phyloP scores from a whole-genome alignment of 176 grass and related monocot species.

The Zea mays region DNA sequence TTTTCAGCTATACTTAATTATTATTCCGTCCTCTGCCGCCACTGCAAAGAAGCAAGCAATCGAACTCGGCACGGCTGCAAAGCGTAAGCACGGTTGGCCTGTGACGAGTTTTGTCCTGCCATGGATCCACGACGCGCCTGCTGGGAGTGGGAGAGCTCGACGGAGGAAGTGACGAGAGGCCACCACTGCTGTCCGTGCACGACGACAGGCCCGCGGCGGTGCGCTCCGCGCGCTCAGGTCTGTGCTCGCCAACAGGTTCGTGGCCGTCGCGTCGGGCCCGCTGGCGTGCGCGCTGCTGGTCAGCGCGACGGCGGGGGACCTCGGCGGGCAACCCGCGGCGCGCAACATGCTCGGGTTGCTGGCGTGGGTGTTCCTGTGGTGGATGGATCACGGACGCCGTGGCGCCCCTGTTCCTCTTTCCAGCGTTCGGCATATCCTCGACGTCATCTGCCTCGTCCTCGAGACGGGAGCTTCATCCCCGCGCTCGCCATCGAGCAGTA shows the following conservation, averaged over 20 bases:
- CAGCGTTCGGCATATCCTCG: constrained; percentile 62
- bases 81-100: not conserved
- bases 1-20: too few species aligned
- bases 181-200: constrained; percentile 53
- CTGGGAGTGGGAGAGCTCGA: constrained; percentile 34
- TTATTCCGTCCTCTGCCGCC: too few species aligned
- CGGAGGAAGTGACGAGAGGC: constrained; percentile 39
- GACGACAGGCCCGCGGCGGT: not conserved
- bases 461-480: constrained; percentile 97
- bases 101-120: not conserved
- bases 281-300: constrained; percentile 41
- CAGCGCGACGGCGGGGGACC: constrained; percentile 39
- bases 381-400: constrained; percentile 72
- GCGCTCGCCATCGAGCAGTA: constrained; percentile 90
- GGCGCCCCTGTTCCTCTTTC: constrained; percentile 97
- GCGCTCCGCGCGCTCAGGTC: constrained; percentile 20
- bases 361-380: constrained; percentile 93
- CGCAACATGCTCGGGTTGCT: constrained; percentile 88
- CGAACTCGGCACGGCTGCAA: constrained; percentile 1
- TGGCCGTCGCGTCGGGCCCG: constrained; percentile 57
- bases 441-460: constrained; percentile 91
- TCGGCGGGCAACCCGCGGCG: constrained; percentile 38
- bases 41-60: constrained; percentile 15
- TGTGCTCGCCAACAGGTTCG: constrained; percentile 48
- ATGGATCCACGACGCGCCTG: constrained; percentile 36